Evolutionary conservation across 2,329 filamentous ascomycete species (phyloP), one percentile per base, ranked within the genome.

Genomic region (Capronia epimyces): DNA sequence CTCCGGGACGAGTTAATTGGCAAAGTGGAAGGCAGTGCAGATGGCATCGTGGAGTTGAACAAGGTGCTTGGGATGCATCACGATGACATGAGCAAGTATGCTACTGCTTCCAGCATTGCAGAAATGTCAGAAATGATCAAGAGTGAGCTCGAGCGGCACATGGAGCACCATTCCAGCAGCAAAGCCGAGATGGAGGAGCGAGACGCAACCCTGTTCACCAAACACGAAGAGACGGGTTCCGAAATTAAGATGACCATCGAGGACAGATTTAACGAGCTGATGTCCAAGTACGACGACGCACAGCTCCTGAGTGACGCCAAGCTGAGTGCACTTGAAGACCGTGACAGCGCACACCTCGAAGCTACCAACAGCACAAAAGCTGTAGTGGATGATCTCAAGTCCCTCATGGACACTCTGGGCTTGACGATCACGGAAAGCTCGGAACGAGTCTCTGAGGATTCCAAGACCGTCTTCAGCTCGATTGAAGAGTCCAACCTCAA

Each of bases 271-370:
- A 79, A 80, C 52, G 87, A 89, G 46, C 75, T 98, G 20, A 81
- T 95, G 66, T 75, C 78, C 60, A 96, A 94, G 66, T 94, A 95
- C 63, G 90, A 96, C 49, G 88, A 93, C 54, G 84, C 90, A 56
- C 86, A 94, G 63, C 72, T 78, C 16, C 74, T 81, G 6, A 78
- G 88, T 24, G 86, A 94, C 39, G 84, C 87, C 42, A 86, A 86
- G 61, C 79, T 83, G 43, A 82, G 83, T 58, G 78, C 84, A 27
- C 81, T 82, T 47, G 88, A 91, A 60, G 83, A 86, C 57, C 84
- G 86, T 51, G 82, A 87, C 25, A 71, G 79, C 27, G 80, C 86
- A 57, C 83, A 89, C 56, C 81, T 90, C 52, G 83, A 86, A 49
- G 81, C 89, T 3, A 74, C 94, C 6, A 75, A 82, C 13, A 80